Evolutionary conservation across 2,329 filamentous ascomycete genomes (phyloP).

Genomic region (Colletotrichum graminicola): DNA sequence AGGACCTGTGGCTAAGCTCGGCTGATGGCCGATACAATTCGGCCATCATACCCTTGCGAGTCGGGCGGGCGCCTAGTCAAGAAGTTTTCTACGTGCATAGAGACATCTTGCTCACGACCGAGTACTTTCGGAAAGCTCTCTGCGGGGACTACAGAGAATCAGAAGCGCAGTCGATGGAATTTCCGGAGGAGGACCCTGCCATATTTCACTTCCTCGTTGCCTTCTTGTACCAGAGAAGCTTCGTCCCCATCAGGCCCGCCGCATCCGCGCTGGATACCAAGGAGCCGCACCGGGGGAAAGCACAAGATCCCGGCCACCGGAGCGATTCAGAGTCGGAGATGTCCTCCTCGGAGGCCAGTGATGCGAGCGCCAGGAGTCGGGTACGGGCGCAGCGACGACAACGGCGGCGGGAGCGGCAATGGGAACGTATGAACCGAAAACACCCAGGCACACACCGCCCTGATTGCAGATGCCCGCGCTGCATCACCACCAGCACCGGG

Average conservation of each 20-base stretch:
- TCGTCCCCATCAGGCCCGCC: slow-evolving; percentile 59
- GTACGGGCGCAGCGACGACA: slow-evolving; percentile 51
- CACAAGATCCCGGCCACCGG: slow-evolving; percentile 48
- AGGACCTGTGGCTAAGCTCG: slow-evolving; percentile 64
- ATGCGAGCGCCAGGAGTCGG: slow-evolving; percentile 52
- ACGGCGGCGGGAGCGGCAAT: slow-evolving; percentile 52
- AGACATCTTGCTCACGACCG: slow-evolving; percentile 58
- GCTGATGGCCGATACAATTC: slow-evolving; percentile 62
- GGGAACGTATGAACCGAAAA: slow-evolving; percentile 57
- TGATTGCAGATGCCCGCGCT: slow-evolving; percentile 59
- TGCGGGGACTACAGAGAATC: slow-evolving; percentile 62
- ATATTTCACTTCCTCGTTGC: slow-evolving; percentile 65
- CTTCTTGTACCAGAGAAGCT: slow-evolving; percentile 63
- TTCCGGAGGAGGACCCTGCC: slow-evolving; percentile 64
- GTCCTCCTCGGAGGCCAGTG: slow-evolving; percentile 51
- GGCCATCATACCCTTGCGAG: slow-evolving; percentile 58
- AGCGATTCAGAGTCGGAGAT: slow-evolving; percentile 52
- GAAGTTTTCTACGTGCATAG: slow-evolving; percentile 64
- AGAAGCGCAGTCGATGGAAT: slow-evolving; percentile 58
- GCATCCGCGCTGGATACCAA: slow-evolving; percentile 55
- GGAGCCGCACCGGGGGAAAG: slow-evolving; percentile 60
- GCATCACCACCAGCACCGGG: slow-evolving; percentile 49
- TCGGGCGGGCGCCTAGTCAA: slow-evolving; percentile 55
- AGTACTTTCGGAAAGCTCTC: slow-evolving; percentile 63
- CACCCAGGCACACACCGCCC: slow-evolving; percentile 59